phyloP scores from a whole-genome alignment of 1,139 yeast species.

The Yamadazyma aaseri region DNA sequence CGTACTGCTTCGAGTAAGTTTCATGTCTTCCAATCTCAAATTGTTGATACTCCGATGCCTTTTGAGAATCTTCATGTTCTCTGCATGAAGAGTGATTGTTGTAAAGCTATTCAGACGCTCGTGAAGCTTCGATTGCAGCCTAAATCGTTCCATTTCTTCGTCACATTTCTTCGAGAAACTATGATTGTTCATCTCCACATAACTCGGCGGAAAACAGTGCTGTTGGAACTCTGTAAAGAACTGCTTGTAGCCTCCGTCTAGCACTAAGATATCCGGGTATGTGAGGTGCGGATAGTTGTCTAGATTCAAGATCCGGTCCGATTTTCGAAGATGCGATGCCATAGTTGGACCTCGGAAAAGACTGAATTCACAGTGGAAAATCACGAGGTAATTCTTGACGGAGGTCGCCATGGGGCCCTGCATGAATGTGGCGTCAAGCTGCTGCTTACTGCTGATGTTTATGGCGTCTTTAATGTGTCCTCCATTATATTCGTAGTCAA shows the following conservation, averaged over 20 bases:
- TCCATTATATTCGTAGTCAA: slow-evolving; percentile 86
- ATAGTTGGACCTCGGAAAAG: slow-evolving; percentile 89
- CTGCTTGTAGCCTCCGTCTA: slow-evolving; percentile 87
- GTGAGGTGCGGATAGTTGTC: slow-evolving; percentile 75
- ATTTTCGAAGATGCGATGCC: slow-evolving; percentile 81
- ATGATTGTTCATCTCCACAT: slow-evolving; percentile 84
- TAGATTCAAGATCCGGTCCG: slow-evolving; percentile 74
- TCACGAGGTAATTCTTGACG: slow-evolving; percentile 37
- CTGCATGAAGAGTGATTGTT: slow-evolving; percentile 31
- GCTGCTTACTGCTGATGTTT: slow-evolving; percentile 70
- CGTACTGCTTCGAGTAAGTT: slow-evolving; percentile 20
- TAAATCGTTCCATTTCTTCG: slow-evolving; percentile 65
- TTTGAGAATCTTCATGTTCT: slow-evolving; percentile 34
- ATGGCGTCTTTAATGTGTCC: slow-evolving; percentile 88
- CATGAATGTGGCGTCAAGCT: slow-evolving; percentile 54
- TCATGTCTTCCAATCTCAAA: slow-evolving; percentile 6
- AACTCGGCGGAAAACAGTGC: slow-evolving; percentile 71
- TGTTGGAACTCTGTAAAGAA: slow-evolving; percentile 59
- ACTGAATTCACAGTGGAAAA: slow-evolving; percentile 94
- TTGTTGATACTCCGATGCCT: slow-evolving; percentile 29
- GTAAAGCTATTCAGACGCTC: slow-evolving; percentile 32
- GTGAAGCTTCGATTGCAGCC: slow-evolving; percentile 42
- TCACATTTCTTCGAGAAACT: slow-evolving; percentile 68
- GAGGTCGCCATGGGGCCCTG: slow-evolving; percentile 6
- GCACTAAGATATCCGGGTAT: slow-evolving; percentile 84